Base-by-base conservation (phyloP, 345 rosid species). In the Citrus australasica region DNA sequence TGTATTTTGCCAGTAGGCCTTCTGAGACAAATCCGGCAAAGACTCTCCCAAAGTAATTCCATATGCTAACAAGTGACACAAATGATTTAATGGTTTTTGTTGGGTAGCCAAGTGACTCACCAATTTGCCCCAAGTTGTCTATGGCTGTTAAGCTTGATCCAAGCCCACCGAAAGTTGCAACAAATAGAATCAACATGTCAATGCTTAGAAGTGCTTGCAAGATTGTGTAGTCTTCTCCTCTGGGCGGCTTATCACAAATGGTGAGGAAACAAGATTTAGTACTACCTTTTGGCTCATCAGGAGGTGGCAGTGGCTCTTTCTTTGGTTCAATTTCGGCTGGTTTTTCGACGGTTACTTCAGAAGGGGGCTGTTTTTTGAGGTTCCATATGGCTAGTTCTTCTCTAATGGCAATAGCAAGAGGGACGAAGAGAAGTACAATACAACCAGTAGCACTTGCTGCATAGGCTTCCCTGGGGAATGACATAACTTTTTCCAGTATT, bases 191-290 rank as follows among this genome's bases (percentile, higher is more conserved):
- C 28, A 88, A 66, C 97, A 92, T 94, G 83, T 94, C 98, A 1
- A 83, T 38, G 86, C 97, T 94, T 0, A 88, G 67, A 59, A 94
- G 84, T 37, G 97, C 97, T 82, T 94, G 98, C 28, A 94, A 75
- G 66, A 92, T 92, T 16, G 93, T 94, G 92, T 92, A 94, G 83
- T 94, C 96, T 70, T 92, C 96, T 13, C 98, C 98, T 83, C 97
- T 87, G 8, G 86, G 71, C 0, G 97, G 98, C 33, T 85, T 90
- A 38, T 84, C 74, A 75, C 77, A 89, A 35, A 89, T 83, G 56
- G 85, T 82, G 61, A 82, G 59, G 64, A 91, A 90, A 83, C 94
- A 90, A 75, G 91, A 87, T 56, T 81, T 69, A 53, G 58, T 53
- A 53, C 58, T 53, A 2, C 35, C 69, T 16, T 40, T 8, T 46